These are phyloP conservation scores for Wickerhamomyces mucosus DNA, from an alignment of 805 yeast genomes.

Conservation along the genomic window DNA sequence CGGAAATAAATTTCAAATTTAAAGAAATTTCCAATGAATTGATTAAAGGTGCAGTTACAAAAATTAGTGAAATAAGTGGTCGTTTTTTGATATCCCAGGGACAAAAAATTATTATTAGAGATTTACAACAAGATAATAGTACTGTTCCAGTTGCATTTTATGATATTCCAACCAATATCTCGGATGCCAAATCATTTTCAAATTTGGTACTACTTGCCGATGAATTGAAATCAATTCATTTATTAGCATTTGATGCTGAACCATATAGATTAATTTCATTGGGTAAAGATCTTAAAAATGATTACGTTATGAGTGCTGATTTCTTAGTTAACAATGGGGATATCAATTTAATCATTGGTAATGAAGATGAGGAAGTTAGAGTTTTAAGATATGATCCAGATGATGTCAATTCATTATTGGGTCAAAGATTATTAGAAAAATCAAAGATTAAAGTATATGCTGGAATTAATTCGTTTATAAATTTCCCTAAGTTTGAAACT, in stretches of 20 bases:
- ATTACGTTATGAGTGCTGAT: constrained; percentile 61
- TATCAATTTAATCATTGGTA: constrained; percentile 57
- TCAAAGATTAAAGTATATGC: constrained; percentile 65
- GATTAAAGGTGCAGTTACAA: constrained; percentile 75
- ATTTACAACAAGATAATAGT: constrained; percentile 73
- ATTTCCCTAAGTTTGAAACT: constrained; percentile 29
- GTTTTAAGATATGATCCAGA: constrained; percentile 86
- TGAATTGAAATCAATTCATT: constrained; percentile 61
- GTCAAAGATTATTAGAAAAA: constrained; percentile 62
- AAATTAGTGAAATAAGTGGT: constrained; percentile 74
- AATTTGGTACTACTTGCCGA: constrained; percentile 80
- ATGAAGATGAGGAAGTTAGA: constrained; percentile 57
- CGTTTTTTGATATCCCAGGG: constrained; percentile 81
- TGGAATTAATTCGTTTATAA: constrained; percentile 42
- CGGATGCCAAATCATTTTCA: constrained; percentile 76
- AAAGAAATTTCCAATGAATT: constrained; percentile 65
- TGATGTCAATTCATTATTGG: constrained; percentile 73
- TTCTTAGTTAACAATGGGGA: constrained; percentile 66
- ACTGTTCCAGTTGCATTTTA: constrained; percentile 91
- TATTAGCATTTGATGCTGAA: constrained; percentile 89
- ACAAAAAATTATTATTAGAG: constrained; percentile 67
- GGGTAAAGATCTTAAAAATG: constrained; percentile 56
- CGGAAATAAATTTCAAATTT: constrained; percentile 73
- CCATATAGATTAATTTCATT: constrained; percentile 79
- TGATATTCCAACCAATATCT: constrained; percentile 73